phyloP scores from a whole-genome alignment of 1,139 yeast genomes.

The Pichia sp. region DNA sequence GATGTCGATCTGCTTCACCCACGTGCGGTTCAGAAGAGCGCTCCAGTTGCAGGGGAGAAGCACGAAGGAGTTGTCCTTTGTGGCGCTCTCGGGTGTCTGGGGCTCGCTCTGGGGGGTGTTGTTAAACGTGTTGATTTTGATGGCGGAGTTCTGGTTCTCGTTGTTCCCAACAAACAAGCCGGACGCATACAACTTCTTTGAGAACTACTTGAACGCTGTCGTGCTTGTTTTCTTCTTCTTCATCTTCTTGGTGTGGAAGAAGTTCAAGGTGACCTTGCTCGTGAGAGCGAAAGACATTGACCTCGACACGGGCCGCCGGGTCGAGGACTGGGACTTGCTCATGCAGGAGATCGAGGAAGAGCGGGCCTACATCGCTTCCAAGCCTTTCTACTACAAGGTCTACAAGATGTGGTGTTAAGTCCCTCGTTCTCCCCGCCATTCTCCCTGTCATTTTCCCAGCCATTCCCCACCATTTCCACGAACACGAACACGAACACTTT shows the following conservation, averaged over 20 bases:
- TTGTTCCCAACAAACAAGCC: conserved; percentile 34
- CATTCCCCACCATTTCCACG: too few relatives aligned
- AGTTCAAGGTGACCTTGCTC: conserved; percentile 35
- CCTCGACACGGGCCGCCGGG: conserved; percentile 61
- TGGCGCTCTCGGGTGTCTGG: conserved; percentile 56
- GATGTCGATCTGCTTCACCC: conserved; percentile 69
- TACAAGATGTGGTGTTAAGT: conserved; percentile 47
- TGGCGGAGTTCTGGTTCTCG: conserved; percentile 59
- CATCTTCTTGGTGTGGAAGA: conserved; percentile 26
- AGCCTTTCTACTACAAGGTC: conserved; percentile 45
- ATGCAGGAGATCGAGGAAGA: conserved; percentile 59
- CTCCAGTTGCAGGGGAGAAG: conserved; percentile 57
- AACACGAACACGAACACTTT: too few relatives aligned
- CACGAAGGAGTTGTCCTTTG: conserved; percentile 59
- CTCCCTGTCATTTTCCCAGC: too few relatives aligned
- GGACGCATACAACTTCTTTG: conserved; percentile 41
- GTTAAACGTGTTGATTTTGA: conserved; percentile 55
- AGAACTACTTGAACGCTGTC: conserved; percentile 47
- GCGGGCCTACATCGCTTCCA: conserved; percentile 43
- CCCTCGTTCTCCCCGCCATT: background rate
- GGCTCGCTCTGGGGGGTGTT: conserved; percentile 64
- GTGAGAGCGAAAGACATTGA: conserved; percentile 50
- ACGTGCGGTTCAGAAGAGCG: conserved; percentile 71
- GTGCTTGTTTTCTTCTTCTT: conserved; percentile 38
- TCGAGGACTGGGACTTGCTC: conserved; percentile 53